Conservation (phyloP, 2,329 filamentous ascomycete genomes). For the Fusarium sp. region DNA sequence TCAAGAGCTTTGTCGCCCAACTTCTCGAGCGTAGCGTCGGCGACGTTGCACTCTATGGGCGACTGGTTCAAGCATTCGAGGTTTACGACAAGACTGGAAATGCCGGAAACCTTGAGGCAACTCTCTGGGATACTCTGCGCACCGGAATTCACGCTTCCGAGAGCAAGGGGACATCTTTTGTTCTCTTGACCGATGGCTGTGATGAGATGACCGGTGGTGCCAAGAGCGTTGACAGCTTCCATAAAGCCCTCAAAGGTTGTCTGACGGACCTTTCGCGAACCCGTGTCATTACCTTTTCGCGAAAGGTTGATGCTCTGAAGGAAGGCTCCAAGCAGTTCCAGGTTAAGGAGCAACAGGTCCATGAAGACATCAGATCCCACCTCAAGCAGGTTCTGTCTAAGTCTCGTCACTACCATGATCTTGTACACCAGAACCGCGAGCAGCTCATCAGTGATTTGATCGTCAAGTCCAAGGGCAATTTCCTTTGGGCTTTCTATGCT, state of each 20-base stretch:
- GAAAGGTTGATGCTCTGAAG: conserved; percentile 53
- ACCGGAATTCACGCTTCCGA: conserved; percentile 53
- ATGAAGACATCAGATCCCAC: conserved; percentile 54
- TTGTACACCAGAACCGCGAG: conserved; percentile 48
- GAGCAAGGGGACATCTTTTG: conserved; percentile 48
- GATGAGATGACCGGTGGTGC: conserved; percentile 53
- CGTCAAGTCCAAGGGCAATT: conserved; percentile 54
- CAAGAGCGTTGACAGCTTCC: conserved; percentile 48
- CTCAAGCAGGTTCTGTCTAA: conserved; percentile 39
- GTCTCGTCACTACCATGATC: conserved; percentile 36
- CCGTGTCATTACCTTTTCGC: conserved; percentile 56
- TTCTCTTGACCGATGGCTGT: conserved; percentile 57
- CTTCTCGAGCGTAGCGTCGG: conserved; percentile 58
- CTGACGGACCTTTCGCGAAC: conserved; percentile 50
- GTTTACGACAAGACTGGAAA: conserved; percentile 44
- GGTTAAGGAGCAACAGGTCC: conserved; percentile 53
- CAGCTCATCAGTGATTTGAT: conserved; percentile 53
- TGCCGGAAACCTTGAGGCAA: conserved; percentile 47
- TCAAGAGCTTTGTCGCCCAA: conserved; percentile 58
- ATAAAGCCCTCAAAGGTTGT: conserved; percentile 52
- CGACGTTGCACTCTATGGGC: conserved; percentile 54
- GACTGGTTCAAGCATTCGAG: conserved; percentile 50
- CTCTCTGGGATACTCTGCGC: conserved; percentile 56
- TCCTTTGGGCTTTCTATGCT: conserved; percentile 57
- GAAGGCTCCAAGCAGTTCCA: conserved; percentile 51